Evolutionary conservation across 352 stramenopile genomes (phyloP).

Genomic region (Halophytophthora batemanensis): DNA sequence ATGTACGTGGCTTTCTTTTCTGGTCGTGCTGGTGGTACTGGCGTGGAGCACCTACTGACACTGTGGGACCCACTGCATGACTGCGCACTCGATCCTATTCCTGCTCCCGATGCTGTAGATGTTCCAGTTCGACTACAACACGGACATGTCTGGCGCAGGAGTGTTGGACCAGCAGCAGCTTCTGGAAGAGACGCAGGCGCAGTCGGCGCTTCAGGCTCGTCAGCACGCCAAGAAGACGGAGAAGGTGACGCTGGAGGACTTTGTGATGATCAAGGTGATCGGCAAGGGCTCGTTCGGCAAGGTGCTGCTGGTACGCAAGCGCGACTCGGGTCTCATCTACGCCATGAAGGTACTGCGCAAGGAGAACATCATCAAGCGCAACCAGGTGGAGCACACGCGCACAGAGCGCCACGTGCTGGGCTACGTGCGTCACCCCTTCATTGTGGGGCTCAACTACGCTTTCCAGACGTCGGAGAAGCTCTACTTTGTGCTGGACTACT

Average conservation of each 20-base stretch:
- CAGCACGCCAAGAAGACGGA: constrained; percentile 45
- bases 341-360: constrained; percentile 99
- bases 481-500: constrained; percentile 99
- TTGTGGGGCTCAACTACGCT: constrained; percentile 94
- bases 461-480: constrained; percentile 97
- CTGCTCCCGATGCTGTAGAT: constrained; percentile 33
- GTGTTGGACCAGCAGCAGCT: constrained; percentile 43
- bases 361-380: constrained; percentile 98
- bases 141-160: constrained; percentile 35
- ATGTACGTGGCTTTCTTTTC: constrained; percentile 22
- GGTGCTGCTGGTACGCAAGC: constrained; percentile 95
- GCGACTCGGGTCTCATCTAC: constrained; percentile 91
- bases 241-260: constrained; percentile 89
- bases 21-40: neutral
- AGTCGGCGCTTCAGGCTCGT: constrained; percentile 36
- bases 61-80: constrained; percentile 3
- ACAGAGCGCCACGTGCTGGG: constrained; percentile 97
- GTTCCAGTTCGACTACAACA: constrained; percentile 74
- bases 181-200: constrained; percentile 47
- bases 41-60: too few relatives aligned
- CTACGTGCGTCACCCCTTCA: constrained; percentile 97
- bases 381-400: constrained; percentile 99
- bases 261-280: constrained; percentile 97
- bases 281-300: constrained; percentile 96
- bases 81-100: constrained; percentile 2